These are phyloP conservation scores for Paraurostyla sp. DNA, from an alignment of 73 alveolate species.

Conservation along the genomic window DNA sequence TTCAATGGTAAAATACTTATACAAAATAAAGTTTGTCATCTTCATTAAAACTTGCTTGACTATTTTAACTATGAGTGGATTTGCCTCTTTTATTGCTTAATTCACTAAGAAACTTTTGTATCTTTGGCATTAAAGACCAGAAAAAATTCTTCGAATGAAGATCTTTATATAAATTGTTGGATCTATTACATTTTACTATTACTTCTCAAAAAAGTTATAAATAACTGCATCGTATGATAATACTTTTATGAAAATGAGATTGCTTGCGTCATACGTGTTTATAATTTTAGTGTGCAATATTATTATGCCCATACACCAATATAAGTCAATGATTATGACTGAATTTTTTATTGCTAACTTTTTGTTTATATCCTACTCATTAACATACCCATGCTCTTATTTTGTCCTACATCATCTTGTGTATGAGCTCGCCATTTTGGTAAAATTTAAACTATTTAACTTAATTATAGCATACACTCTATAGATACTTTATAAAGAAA, in stretches of 20 bases:
- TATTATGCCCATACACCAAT: neutral
- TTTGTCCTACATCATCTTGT: neutral
- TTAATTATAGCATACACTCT: neutral
- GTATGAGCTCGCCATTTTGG: neutral
- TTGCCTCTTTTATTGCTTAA: neutral
- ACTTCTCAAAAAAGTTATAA: neutral
- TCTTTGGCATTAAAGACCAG: neutral
- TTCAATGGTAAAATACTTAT: slow-evolving; percentile 3
- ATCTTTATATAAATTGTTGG: neutral
- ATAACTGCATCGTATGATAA: neutral
- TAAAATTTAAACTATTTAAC: neutral
- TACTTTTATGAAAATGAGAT: neutral
- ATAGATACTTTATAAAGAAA: neutral
- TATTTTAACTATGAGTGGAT: neutral
- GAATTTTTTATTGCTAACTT: neutral
- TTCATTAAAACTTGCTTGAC: neutral
- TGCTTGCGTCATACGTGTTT: neutral
- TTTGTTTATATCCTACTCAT: neutral
- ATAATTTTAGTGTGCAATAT: neutral
- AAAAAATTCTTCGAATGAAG: neutral
- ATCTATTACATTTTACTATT: neutral
- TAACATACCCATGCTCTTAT: slow-evolving; percentile 3
- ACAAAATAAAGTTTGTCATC: neutral
- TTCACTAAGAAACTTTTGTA: neutral
- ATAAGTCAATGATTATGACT: neutral